Conservation (phyloP, 140 eudicot species). For the Anethum foeniculum region DNA sequence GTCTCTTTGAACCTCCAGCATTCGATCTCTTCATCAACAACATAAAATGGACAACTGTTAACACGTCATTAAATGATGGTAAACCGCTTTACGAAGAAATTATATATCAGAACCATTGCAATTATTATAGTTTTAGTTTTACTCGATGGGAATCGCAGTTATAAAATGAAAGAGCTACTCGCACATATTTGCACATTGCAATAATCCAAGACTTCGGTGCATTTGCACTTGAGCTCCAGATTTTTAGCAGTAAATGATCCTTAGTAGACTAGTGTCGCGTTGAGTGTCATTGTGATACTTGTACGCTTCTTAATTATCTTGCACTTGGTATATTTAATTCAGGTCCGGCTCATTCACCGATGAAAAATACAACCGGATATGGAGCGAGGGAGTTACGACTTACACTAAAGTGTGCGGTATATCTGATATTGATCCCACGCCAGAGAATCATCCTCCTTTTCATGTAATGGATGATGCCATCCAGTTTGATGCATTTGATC, state of each 20-base stretch:
- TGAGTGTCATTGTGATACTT: too few relatives aligned
- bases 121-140: too few relatives aligned
- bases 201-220: too few relatives aligned
- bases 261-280: background rate
- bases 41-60: background rate
- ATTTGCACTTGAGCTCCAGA: too few relatives aligned
- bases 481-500: background rate
- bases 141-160: too few relatives aligned
- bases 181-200: too few relatives aligned
- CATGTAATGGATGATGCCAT: background rate
- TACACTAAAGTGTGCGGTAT: background rate
- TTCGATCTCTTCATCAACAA: slow-evolving; percentile 1
- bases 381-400: background rate
- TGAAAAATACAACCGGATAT: slow-evolving; percentile 5
- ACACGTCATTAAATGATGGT: background rate
- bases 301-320: background rate
- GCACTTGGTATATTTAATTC: background rate
- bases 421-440: background rate
- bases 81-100: background rate
- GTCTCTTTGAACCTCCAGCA: background rate
- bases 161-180: too few relatives aligned
- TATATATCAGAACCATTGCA: background rate
- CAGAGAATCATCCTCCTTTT: background rate
- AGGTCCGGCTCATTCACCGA: background rate
- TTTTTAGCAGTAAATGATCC: background rate